phyloP scores from a whole-genome alignment of 768 basidiomycete genomes.

The Chalciporus chontae region DNA sequence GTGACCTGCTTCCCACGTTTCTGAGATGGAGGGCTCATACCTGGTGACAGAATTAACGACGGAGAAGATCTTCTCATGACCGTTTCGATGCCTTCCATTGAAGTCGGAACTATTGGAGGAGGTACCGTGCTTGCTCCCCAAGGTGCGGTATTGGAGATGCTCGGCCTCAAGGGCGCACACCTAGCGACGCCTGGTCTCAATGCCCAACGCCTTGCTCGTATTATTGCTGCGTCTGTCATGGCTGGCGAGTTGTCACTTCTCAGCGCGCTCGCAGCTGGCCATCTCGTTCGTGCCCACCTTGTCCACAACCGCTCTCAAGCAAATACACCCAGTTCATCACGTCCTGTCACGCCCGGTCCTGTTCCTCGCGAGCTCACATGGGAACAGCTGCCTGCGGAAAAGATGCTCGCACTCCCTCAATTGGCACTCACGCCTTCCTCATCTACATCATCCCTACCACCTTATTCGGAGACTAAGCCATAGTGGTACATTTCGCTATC shows the following conservation, averaged over 20 bases:
- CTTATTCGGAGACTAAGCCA: constrained; percentile 35
- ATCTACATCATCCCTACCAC: constrained; percentile 41
- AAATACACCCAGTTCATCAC: constrained; percentile 68
- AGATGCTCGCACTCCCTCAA: constrained; percentile 3
- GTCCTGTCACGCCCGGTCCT: constrained; percentile 57
- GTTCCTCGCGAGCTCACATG: constrained; percentile 20
- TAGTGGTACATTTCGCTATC: constrained; percentile 4
- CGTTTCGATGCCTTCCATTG: constrained; percentile 97
- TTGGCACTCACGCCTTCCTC: constrained; percentile 31
- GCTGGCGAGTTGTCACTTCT: constrained; percentile 93
- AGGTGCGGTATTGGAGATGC: constrained; percentile 86
- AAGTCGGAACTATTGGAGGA: constrained; percentile 97
- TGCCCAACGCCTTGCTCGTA: constrained; percentile 82
- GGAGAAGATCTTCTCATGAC: constrained; percentile 91
- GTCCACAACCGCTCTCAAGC: constrained; percentile 85
- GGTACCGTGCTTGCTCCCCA: constrained; percentile 93
- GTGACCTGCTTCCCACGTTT: constrained; percentile 26
- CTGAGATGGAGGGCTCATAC: constrained; percentile 2
- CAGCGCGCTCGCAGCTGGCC: constrained; percentile 90
- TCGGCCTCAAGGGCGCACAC: constrained; percentile 90
- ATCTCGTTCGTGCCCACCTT: constrained; percentile 90
- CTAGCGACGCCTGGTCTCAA: constrained; percentile 83
- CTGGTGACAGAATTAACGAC: constrained; percentile 63
- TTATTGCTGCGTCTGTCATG: constrained; percentile 93
- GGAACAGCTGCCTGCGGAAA: constrained; percentile 17